A percentile compares a stretch with the other conserved stretches of the same genome.
Evolutionary conservation across 495 filamentous ascomycete genomes (phyloP).

Genomic region (Thermothielavioides terrestris): DNA sequence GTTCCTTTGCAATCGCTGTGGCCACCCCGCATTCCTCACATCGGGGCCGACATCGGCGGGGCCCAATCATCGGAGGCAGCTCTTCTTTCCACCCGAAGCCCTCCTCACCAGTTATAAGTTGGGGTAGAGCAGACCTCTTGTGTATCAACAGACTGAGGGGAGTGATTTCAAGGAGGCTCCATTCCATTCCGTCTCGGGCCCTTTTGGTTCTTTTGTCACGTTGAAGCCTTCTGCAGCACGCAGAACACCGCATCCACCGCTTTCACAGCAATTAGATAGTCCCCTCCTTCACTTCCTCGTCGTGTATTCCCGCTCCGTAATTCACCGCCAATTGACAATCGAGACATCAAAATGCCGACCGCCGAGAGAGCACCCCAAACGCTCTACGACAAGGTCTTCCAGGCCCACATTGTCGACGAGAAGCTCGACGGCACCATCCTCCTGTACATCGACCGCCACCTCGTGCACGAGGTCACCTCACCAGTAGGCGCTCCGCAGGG

Average conservation of each 20-base stretch:
- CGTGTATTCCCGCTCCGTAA: no score
- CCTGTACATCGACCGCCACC: constrained; percentile 91
- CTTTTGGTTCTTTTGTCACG: no score
- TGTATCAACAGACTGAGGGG: background rate
- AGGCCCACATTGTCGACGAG: constrained; percentile 87
- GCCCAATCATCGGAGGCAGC: constrained; percentile 8
- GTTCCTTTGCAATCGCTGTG: constrained; percentile 25
- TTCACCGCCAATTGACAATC: no score
- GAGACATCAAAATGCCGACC: constrained; percentile 76
- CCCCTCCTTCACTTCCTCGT: no score
- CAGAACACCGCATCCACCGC: no score
- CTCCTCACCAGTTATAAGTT: constrained; percentile 1
- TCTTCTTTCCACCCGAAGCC: no score
- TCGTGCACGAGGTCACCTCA: constrained; percentile 97
- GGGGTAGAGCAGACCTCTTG: background rate
- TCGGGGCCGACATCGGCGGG: constrained; percentile 29
- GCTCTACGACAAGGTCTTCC: constrained; percentile 96
- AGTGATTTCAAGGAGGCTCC: background rate
- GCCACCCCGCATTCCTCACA: constrained; percentile 34
- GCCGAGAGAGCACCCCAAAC: constrained; percentile 71
- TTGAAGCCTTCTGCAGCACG: no score
- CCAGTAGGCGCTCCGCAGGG: constrained; percentile 51
- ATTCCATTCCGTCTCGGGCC: no score
- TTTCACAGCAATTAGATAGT: no score
- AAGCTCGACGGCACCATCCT: constrained; percentile 85